These are phyloP conservation scores for Globisporangium canariense DNA, from an alignment of 352 stramenopile species.

Conservation along the genomic window DNA sequence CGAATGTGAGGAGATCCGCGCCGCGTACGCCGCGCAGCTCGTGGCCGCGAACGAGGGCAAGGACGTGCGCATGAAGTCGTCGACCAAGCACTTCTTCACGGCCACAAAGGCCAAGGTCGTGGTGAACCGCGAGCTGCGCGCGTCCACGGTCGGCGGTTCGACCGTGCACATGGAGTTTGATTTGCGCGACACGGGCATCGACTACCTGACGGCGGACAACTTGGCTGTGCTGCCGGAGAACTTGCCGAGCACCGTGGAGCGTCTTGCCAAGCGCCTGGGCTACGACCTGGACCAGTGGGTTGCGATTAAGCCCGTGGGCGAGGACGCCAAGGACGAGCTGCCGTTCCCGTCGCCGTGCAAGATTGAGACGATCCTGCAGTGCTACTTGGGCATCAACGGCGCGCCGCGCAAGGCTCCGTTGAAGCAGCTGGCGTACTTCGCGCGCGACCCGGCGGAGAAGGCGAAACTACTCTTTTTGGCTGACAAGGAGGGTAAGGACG, in stretches of 20 bases:
- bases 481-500: constrained; percentile 88
- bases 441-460: constrained; percentile 50
- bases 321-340: constrained; percentile 52
- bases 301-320: constrained; percentile 49
- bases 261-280: constrained; percentile 75
- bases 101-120: constrained; percentile 78
- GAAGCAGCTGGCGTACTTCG: constrained; percentile 82
- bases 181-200: constrained; percentile 71
- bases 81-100: constrained; percentile 91
- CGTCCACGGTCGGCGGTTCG: constrained; percentile 66
- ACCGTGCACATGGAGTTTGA: constrained; percentile 91
- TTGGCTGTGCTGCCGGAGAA: constrained; percentile 93
- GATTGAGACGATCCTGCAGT: constrained; percentile 87
- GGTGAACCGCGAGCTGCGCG: constrained; percentile 90
- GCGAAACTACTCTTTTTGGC: constrained; percentile 51
- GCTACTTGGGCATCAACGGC: constrained; percentile 94
- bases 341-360: constrained; percentile 96
- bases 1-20: constrained; percentile 41
- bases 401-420: constrained; percentile 82
- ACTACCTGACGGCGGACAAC: constrained; percentile 94
- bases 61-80: constrained; percentile 59
- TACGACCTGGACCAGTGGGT: constrained; percentile 93
- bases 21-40: constrained; percentile 17
- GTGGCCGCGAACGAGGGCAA: constrained; percentile 11
- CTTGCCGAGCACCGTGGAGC: constrained; percentile 67